Percentiles rank a stretch among this genome's conserved stretches.
Conservation (phyloP, 768 basidiomycete species). For the Tephrocybe rancida region DNA sequence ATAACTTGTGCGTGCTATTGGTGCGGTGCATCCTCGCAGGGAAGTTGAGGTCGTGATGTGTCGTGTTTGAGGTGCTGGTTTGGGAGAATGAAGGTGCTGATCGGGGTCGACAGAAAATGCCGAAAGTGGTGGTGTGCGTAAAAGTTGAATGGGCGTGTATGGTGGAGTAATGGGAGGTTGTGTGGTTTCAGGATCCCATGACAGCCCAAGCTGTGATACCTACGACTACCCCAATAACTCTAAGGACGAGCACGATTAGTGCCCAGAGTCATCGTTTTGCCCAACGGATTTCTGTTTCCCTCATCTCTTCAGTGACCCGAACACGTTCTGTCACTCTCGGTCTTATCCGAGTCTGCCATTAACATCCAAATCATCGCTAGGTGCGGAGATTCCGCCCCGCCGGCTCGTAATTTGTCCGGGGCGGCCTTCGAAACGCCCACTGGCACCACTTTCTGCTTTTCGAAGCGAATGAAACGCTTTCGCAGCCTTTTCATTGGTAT, state of each 20-base stretch:
- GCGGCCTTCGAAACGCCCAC: no score
- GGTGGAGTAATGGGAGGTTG: background rate
- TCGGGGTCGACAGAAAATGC: background rate
- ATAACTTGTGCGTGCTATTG: no score
- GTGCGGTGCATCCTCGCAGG: no score
- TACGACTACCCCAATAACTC: conserved; percentile 31
- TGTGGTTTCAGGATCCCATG: conserved; percentile 17
- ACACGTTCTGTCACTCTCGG: conserved; percentile 51
- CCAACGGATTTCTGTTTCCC: conserved; percentile 56
- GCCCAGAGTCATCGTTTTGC: conserved; percentile 58
- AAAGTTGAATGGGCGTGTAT: background rate
- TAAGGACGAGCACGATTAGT: conserved; percentile 45
- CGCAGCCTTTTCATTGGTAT: no score
- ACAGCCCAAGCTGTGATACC: conserved; percentile 36
- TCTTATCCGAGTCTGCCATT: conserved; percentile 54
- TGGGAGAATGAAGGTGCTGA: background rate
- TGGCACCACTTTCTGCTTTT: no score
- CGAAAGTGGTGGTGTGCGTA: background rate
- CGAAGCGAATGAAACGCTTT: no score
- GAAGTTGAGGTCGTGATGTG: no score
- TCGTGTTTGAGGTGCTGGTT: no score
- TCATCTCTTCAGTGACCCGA: conserved; percentile 47
- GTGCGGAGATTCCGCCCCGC: no score
- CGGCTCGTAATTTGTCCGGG: no score
- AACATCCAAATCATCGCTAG: conserved; percentile 26